Base-by-base conservation (phyloP, 108 stramenopile genomes). In the Discostella stelligeroides region DNA sequence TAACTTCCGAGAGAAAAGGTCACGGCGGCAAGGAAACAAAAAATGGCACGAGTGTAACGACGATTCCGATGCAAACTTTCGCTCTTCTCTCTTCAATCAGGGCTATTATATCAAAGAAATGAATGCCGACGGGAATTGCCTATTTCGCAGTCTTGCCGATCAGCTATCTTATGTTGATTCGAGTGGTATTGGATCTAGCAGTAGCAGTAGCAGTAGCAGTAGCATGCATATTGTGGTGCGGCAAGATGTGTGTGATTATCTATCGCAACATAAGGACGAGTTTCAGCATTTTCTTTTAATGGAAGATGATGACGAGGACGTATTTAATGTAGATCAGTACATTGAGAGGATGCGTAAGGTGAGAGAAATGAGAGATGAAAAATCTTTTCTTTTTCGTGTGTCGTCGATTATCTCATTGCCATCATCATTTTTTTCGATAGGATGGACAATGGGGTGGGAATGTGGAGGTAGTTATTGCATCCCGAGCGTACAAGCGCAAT, bases 71-170 rank as follows among this genome's bases (percentile, higher is more conserved):
- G 24, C 47, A 4, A 25, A 50, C 27, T 80, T 80, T 39, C 73
- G 79, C 30, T 43, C 45, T 0, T 53, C 60, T 9, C 79, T 80
- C 21, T 51, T 56, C n/a, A 38, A 57, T 53, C 68, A 70, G 53
- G 68, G 66, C 29, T 38, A 39, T 25, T 24, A 28, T 10, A 85
- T 94, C 23, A 65, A 68, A n/a, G 88, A 89, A 21, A 90, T 94
- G 79, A 21, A 46, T 8, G 53, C 88, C 7, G 92, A 94, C 64
- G 92, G 92, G 10, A 94, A 94, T 61, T 94, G 92, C 63, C 82
- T 94, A n/a, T 94, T 94, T 60, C 88, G 92, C 20, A 81, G 87
- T 2, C 61, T 94, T 1, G 86, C 90, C 15, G 90, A 94, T 68
- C 92, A 94, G 68, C 75, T 94, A 10, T 86, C 75, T 49, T 59